Conservation (phyloP, 73 alveolate genomes). For the Tetrahymena malaccensis region DNA sequence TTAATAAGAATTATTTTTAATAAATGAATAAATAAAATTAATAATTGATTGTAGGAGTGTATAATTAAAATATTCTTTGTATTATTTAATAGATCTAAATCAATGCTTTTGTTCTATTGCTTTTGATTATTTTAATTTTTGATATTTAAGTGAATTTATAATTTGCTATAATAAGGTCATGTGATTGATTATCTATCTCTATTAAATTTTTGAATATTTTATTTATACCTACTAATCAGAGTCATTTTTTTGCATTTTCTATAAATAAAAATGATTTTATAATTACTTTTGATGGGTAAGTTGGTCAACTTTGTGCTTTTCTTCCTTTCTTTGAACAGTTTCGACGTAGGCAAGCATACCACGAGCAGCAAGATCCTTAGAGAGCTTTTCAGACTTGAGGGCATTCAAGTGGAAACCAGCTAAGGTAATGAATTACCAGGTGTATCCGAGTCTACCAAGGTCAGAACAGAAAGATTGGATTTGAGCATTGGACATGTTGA, state of each 20-base stretch:
- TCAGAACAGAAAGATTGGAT: conserved; percentile 44
- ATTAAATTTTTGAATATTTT: not conserved
- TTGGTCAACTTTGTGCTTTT: conserved; percentile 49
- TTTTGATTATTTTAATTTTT: too few species aligned
- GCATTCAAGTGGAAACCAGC: conserved; percentile 73
- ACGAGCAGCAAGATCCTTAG: conserved; percentile 52
- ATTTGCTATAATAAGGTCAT: not conserved
- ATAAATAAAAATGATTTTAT: not conserved
- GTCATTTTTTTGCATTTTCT: not conserved
- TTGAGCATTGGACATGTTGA: conserved; percentile 29
- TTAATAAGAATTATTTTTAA: not conserved
- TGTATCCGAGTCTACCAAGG: conserved; percentile 51
- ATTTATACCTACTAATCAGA: not conserved
- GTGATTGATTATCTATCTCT: not conserved
- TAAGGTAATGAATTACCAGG: conserved; percentile 70
- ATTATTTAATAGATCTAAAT: not conserved
- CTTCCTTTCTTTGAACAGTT: conserved; percentile 60
- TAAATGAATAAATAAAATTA: not conserved
- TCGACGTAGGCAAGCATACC: conserved; percentile 61
- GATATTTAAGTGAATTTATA: not conserved
- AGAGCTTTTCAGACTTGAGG: conserved; percentile 39
- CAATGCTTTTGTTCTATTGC: not conserved
- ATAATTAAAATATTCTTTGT: not conserved
- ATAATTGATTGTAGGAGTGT: not conserved
- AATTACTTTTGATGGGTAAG: conserved; percentile 56